Percentiles rank a stretch among this genome's conserved stretches.
Evolutionary conservation across 257 asterid species (phyloP).

Genomic region (Gentiana straminea): DNA sequence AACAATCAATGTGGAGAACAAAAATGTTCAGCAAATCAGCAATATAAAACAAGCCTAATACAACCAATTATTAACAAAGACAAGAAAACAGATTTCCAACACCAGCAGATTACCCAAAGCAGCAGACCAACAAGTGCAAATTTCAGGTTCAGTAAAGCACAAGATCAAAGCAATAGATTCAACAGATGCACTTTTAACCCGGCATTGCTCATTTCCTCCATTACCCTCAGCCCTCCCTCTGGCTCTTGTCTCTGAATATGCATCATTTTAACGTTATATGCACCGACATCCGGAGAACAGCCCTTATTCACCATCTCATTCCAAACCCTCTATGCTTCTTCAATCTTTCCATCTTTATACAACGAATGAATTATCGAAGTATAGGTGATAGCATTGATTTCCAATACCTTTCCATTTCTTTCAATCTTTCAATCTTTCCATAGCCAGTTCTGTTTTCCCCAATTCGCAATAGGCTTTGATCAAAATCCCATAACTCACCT

Average conservation of each 20-base stretch:
- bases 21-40: too few species aligned
- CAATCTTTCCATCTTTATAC: constrained; percentile 38
- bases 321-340: constrained; percentile 66
- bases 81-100: too few species aligned
- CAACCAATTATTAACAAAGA: too few species aligned
- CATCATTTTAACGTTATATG: constrained; percentile 50
- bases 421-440: constrained; percentile 23
- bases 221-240: constrained; percentile 39
- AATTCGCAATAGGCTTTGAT: constrained; percentile 60
- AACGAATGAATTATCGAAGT: constrained; percentile 44
- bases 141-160: too few species aligned
- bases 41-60: too few species aligned
- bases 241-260: constrained; percentile 35
- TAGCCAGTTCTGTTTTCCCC: constrained; percentile 44
- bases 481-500: constrained; percentile 54
- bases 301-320: constrained; percentile 48
- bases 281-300: constrained; percentile 44
- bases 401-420: constrained; percentile 47
- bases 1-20: too few species aligned
- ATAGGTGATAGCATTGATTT: constrained; percentile 25
- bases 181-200: constrained; percentile 23
- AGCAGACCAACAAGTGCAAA: too few species aligned
- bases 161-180: too few species aligned
- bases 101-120: too few species aligned
- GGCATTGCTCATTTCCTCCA: constrained; percentile 48